These are phyloP conservation scores for Trapa bicornis DNA, from an alignment of 345 rosid species.

Conservation along the genomic window DNA sequence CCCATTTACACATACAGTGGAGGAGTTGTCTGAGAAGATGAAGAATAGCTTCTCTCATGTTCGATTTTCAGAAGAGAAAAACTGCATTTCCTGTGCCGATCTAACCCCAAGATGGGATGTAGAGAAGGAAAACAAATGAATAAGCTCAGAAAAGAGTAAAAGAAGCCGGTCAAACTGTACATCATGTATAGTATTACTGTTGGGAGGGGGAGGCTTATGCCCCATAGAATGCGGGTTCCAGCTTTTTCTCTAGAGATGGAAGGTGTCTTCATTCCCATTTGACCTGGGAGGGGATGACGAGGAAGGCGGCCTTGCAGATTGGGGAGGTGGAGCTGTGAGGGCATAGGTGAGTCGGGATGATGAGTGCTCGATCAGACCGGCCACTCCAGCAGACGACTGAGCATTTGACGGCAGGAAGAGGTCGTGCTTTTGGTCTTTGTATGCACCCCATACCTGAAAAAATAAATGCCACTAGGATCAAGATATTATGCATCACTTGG, in stretches of 20 bases:
- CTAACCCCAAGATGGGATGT: neutral
- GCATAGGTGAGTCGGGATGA: conserved; percentile 71
- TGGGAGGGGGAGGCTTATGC: too few relatives aligned
- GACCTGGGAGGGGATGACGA: conserved; percentile 16
- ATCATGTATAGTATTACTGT: conserved; percentile 23
- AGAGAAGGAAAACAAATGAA: neutral
- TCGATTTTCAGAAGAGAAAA: neutral
- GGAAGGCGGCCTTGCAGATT: conserved; percentile 22
- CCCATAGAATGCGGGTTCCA: neutral
- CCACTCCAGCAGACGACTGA: conserved; percentile 88
- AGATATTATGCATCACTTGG: neutral
- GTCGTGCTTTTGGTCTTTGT: conserved; percentile 96
- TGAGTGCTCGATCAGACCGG: conserved; percentile 86
- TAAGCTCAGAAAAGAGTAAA: neutral
- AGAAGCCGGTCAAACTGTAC: conserved; percentile 21
- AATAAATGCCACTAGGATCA: neutral
- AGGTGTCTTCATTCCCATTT: conserved; percentile 28
- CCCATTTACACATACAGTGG: neutral
- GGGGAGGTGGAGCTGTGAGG: conserved; percentile 68
- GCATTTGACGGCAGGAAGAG: conserved; percentile 92
- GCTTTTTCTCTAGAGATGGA: conserved; percentile 12
- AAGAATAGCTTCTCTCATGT: neutral
- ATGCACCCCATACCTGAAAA: conserved; percentile 83
- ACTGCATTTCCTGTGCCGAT: neutral
- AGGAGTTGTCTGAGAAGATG: neutral